phyloP scores from a whole-genome alignment of 495 filamentous ascomycete species.

The Trichoderma orchidacearum region DNA sequence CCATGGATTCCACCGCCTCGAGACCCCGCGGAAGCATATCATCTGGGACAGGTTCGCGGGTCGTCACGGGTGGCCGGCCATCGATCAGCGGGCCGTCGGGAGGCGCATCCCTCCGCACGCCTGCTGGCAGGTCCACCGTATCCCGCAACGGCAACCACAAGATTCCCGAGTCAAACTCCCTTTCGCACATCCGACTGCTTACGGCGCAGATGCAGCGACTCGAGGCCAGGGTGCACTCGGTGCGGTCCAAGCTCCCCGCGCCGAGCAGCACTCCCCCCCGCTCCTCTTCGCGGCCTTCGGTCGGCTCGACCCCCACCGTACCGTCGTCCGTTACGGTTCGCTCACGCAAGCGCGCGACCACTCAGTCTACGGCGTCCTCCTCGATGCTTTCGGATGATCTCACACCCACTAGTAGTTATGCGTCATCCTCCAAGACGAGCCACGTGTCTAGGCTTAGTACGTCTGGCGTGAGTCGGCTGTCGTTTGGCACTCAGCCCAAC shows the following conservation, averaged over 20 bases:
- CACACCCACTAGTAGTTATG: conserved; percentile 26
- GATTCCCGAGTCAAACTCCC: conserved; percentile 68
- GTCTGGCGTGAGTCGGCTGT: conserved; percentile 38
- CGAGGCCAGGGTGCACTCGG: conserved; percentile 87
- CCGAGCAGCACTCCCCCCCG: conserved; percentile 71
- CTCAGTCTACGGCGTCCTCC: conserved; percentile 47
- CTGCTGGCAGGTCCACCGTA: conserved; percentile 13
- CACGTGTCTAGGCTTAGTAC: conserved; percentile 36
- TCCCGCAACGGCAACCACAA: conserved; percentile 25
- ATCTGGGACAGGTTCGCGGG: conserved; percentile 14
- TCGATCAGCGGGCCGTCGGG: conserved; percentile 11
- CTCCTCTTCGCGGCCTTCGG: conserved; percentile 52
- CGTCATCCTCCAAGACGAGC: conserved; percentile 8
- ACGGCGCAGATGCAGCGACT: conserved; percentile 95
- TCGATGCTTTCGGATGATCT: conserved; percentile 27
- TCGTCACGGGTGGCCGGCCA: conserved; percentile 3
- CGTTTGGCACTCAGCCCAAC: conserved; percentile 38
- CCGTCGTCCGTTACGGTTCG: conserved; percentile 66
- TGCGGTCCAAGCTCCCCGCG: conserved; percentile 77
- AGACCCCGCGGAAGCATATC: not conserved
- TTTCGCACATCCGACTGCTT: conserved; percentile 83
- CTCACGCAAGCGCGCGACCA: conserved; percentile 43
- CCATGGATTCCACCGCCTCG: conserved; percentile 19
- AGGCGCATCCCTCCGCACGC: conserved; percentile 18
- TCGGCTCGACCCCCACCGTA: conserved; percentile 40